These are phyloP conservation scores for Daedaleopsis sinensis DNA, from an alignment of 768 basidiomycete genomes.

Conservation along the genomic window DNA sequence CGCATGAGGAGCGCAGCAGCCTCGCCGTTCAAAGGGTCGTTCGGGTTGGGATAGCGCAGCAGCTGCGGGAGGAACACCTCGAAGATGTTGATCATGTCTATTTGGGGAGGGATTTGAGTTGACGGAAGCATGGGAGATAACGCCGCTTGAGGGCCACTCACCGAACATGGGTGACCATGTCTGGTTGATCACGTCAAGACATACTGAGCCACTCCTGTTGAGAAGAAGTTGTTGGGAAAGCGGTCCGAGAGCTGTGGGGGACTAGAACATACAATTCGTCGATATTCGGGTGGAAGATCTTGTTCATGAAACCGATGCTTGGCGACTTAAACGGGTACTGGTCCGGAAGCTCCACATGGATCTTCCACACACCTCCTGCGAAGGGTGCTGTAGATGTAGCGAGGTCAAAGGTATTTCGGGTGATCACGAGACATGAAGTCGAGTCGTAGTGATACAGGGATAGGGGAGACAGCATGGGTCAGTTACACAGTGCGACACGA, in stretches of 20 bases:
- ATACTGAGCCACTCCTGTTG: constrained; percentile 92
- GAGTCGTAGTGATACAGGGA: neutral
- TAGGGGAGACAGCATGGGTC: too few relatives aligned
- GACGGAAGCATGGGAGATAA: neutral
- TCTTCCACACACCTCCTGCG: constrained; percentile 98
- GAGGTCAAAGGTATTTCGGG: neutral
- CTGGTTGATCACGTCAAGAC: constrained; percentile 98
- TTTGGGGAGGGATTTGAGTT: neutral
- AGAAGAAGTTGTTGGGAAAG: constrained; percentile 12
- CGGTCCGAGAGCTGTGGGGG: constrained; percentile 1
- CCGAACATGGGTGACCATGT: constrained; percentile 99
- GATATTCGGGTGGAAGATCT: constrained; percentile 99
- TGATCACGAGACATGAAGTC: neutral
- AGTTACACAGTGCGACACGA: neutral
- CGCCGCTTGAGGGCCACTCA: constrained; percentile 41
- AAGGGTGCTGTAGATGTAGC: constrained; percentile 73
- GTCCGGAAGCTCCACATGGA: constrained; percentile 97
- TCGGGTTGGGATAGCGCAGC: constrained; percentile 96
- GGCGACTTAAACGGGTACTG: constrained; percentile 99
- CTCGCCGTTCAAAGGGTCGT: constrained; percentile 97
- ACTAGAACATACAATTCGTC: constrained; percentile 85
- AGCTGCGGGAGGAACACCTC: constrained; percentile 98
- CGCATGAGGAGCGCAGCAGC: constrained; percentile 97
- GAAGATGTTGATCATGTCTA: constrained; percentile 99
- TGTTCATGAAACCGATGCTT: constrained; percentile 99